Base-by-base conservation (phyloP, 352 stramenopile species). In the Phytopythium helicoides region DNA sequence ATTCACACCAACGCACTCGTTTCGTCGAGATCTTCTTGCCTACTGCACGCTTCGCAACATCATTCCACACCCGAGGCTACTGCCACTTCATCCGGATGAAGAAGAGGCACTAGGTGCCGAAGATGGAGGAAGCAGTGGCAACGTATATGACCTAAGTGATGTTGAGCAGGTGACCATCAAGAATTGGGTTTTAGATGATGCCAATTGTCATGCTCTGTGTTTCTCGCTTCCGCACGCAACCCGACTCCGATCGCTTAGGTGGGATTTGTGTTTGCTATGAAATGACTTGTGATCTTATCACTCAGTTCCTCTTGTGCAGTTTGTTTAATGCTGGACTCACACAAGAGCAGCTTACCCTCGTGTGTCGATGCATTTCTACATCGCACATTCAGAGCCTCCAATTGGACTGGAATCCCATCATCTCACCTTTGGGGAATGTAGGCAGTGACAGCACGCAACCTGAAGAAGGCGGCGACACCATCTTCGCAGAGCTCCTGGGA, bases 171-270 rank as follows among this genome's bases (percentile, higher is more conserved):
- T 90, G 9, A 61, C 33, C 2, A 44, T 92, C 31, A 81, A 79
- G 46, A 75, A 90, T 56, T 89, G 82, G 82, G 66, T 72, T 42
- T 54, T 92, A 1, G 82, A 92, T 52, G 62, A 68, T n/a, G 73
- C 64, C 6, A 87, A 77, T 38, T 77, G 72, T 44, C 53, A 51
- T 0, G 73, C 62, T 10, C 55, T 92, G 47, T 84, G 74, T 53
- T 87, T 85, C 36, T 76, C 73, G 1, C 65, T 92, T 15, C 58
- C 73, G 33, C 54, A 71, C 23, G 71, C 69, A 5, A 23, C 50
- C 0, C 75, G 59, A 35, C 68, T 89, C 56, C 68, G 73, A 47
- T 85, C 76, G 1, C 39, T 87, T 50, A 73, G 68, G 78, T 92
- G 65, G 36, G 70, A 58, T 12, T 21, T 8, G 6, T 19, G 3